Evolutionary conservation across 306 rosid species (phyloP).

Genomic region (Adenanthera pavonina): DNA sequence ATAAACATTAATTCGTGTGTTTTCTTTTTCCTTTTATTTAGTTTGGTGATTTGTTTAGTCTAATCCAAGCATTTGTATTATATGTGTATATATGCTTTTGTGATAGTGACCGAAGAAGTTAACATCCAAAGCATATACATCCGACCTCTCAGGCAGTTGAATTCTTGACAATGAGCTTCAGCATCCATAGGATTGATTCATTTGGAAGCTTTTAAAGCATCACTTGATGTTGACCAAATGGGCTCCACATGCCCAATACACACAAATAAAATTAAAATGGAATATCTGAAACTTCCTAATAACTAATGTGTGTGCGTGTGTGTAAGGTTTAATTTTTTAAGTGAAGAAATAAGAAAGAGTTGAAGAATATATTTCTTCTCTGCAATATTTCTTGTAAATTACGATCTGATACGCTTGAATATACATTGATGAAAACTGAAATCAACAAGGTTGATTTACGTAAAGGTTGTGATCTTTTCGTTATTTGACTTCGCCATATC

Average conservation of each 20-base stretch:
- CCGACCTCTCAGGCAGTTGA: neutral
- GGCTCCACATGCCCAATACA: neutral
- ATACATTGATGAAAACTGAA: too few species aligned
- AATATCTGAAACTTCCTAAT: neutral
- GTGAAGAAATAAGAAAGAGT: constrained; percentile 16
- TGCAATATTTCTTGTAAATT: too few species aligned
- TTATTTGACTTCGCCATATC: too few species aligned
- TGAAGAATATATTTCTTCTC: neutral
- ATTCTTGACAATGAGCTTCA: neutral
- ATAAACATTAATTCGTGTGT: neutral
- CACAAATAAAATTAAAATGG: too few species aligned
- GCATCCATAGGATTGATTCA: constrained; percentile 13
- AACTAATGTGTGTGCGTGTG: too few species aligned
- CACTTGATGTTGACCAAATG: constrained; percentile 25
- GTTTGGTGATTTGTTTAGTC: constrained; percentile 28
- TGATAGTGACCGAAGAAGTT: constrained; percentile 39
- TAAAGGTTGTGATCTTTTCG: too few species aligned
- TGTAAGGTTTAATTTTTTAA: neutral
- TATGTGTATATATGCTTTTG: constrained; percentile 18
- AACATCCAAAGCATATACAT: constrained; percentile 38
- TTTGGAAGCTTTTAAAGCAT: constrained; percentile 33
- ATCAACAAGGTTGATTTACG: too few species aligned
- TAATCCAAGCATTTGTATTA: constrained; percentile 46
- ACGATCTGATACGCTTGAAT: too few species aligned
- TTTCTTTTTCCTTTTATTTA: constrained; percentile 4